Percentiles rank a stretch among this genome's conserved stretches.
phyloP scores from a whole-genome alignment of 139 green algal genomes.

The Chlorella vulgaris region DNA sequence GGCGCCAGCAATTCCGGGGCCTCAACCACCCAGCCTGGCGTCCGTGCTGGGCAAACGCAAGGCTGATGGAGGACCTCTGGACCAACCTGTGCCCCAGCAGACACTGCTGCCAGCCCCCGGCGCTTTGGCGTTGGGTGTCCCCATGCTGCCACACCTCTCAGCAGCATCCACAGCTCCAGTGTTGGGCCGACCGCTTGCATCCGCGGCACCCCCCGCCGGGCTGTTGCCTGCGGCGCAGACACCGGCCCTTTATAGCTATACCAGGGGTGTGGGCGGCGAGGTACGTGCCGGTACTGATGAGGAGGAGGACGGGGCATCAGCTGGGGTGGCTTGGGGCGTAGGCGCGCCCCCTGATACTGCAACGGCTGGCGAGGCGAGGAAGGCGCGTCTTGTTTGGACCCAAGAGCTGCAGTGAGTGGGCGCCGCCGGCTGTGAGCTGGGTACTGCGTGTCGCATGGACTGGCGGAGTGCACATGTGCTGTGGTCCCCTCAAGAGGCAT shows the following conservation, averaged over 20 bases:
- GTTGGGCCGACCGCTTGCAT: neutral
- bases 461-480: too few relatives aligned
- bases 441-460: neutral
- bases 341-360: neutral
- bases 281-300: neutral
- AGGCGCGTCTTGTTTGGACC: conserved; percentile 74
- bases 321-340: neutral
- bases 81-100: neutral
- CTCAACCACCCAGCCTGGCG: too few relatives aligned
- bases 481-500: too few relatives aligned
- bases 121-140: neutral
- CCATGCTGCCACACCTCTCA: conserved; percentile 10
- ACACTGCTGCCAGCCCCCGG: neutral
- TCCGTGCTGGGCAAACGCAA: too few relatives aligned
- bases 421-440: neutral
- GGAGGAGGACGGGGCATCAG: neutral
- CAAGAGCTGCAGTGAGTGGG: conserved; percentile 66
- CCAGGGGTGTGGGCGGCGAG: too few relatives aligned
- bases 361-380: conserved; percentile 28
- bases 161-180: neutral
- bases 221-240: neutral
- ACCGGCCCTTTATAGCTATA: too few relatives aligned
- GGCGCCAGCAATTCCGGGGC: neutral
- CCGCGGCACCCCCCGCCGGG: neutral
- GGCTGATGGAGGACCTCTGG: neutral